Evolutionary conservation across 371 early-diverging fungal species (phyloP), one percentile per base, ranked within the genome.

Genomic region (Hamiltosporidium tvaerminnensis): DNA sequence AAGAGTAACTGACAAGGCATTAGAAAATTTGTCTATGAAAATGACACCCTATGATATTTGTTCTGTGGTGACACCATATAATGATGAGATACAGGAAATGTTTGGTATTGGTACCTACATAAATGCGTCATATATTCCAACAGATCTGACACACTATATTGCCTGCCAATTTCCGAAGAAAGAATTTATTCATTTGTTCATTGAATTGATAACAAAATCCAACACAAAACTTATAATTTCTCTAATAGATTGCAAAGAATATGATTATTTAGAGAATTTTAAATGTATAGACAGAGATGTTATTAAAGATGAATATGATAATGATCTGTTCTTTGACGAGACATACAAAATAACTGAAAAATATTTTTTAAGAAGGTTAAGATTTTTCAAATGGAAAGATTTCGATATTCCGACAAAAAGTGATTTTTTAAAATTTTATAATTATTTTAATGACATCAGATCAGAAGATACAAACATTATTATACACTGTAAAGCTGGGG

Each of bases 401-500:
- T 50, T 54, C 49, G 38, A 37, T 9, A 38, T 61, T 1, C 50
- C 63, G 34, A 31, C 34, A 0, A 30, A 3, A 1, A 9, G 39
- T 10, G 52, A 68, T 37, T 49, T 72, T 30, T 31, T 49, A 34
- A n/a, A 35, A 0, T 65, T 72, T 31, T 63, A 58, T 31, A 48
- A 57, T 9, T 53, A 61, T 38, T 53, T 53, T 39, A 36, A 30
- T 30, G 41, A 57, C 30, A 53, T 52, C 16, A 23, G 54, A 10
- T 48, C 50, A 4, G n/a, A n/a, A n/a, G 34, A 32, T 1, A 49
- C 61, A 1, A 50, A 58, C 4, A 59, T 62, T 3, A 33, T 73
- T 44, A 62, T 75, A n/a, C 78, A 77, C 49, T 75, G 78, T 53
- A 16, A 55, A 47, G 78, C 78, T 35, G 78, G 78, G 2, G 70